A percentile compares a stretch with the other conserved stretches of the same genome.
These are phyloP conservation scores for Ehretia macrophylla DNA, from an alignment of 257 asterid genomes.

Conservation along the genomic window DNA sequence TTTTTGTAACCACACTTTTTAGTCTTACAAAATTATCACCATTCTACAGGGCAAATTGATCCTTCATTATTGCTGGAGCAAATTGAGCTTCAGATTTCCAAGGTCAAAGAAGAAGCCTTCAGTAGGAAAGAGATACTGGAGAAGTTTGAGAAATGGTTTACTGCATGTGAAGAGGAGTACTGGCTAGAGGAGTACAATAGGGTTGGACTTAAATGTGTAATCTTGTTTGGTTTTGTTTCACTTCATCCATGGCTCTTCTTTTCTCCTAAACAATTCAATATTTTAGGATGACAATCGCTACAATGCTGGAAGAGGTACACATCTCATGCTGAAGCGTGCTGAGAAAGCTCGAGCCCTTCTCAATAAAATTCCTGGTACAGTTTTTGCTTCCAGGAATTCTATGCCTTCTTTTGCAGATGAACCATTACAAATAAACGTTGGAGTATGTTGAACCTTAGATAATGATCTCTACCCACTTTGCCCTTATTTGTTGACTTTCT, in stretches of 20 bases:
- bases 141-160: slow-evolving; percentile 80
- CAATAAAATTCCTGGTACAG: slow-evolving; percentile 81
- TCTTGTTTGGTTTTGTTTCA: neutral
- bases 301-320: slow-evolving; percentile 88
- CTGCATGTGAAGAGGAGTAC: slow-evolving; percentile 82
- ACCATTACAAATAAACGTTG: no score
- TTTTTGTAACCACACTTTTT: neutral
- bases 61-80: slow-evolving; percentile 65
- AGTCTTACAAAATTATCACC: slow-evolving; percentile 4
- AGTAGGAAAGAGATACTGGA: slow-evolving; percentile 87
- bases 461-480: no score
- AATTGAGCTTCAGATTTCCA: slow-evolving; percentile 59
- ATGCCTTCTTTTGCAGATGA: neutral
- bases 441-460: neutral
- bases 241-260: neutral
- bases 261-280: slow-evolving; percentile 6
- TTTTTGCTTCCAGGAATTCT: neutral
- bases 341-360: slow-evolving; percentile 90
- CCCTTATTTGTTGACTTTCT: neutral
- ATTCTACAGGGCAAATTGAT: slow-evolving; percentile 54
- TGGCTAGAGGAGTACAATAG: slow-evolving; percentile 97
- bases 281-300: slow-evolving; percentile 87
- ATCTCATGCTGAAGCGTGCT: slow-evolving; percentile 81
- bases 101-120: slow-evolving; percentile 66
- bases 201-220: slow-evolving; percentile 40